Evolutionary conservation across 2,329 filamentous ascomycete genomes (phyloP).

Genomic region (Penicillium sclerotiorum): DNA sequence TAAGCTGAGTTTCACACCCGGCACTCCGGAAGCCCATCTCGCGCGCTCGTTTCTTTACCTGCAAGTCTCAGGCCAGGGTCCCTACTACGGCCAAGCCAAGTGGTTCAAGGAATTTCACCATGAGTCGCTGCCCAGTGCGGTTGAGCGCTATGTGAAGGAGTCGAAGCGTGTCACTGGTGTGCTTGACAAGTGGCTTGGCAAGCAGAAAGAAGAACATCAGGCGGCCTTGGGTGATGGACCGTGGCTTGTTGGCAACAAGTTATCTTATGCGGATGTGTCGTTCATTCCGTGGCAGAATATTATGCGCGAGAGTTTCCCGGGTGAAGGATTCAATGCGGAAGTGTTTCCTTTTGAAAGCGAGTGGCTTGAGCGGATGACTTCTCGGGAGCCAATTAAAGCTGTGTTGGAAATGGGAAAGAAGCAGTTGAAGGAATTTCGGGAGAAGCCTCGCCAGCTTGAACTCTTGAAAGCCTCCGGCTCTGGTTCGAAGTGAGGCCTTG

Average conservation of each 20-base stretch:
- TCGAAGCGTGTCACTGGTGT: background rate
- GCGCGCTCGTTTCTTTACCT: constrained; percentile 19
- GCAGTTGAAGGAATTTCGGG: too few species aligned
- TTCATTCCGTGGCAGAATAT: background rate
- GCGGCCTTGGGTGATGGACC: background rate
- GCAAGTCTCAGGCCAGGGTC: too few species aligned
- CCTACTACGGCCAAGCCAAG: too few species aligned
- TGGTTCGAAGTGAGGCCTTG: too few species aligned
- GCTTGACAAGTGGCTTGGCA: background rate
- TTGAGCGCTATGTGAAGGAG: background rate
- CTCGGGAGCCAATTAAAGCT: background rate
- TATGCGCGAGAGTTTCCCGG: background rate
- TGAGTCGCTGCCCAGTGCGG: background rate
- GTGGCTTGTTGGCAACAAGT: background rate
- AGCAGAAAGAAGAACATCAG: background rate
- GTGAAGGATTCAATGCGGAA: background rate
- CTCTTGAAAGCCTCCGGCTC: too few species aligned
- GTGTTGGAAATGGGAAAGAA: background rate
- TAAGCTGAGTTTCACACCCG: constrained; percentile 32
- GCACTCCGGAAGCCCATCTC: constrained; percentile 32
- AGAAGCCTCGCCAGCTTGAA: too few species aligned
- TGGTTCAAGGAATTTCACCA: background rate
- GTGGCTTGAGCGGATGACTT: background rate
- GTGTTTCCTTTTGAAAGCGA: background rate
- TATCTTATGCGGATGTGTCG: background rate